Percentiles rank a stretch among this genome's conserved stretches.
These are phyloP conservation scores for Fennellomyces sp. DNA, from an alignment of 371 early-diverging fungal species.

Conservation along the genomic window DNA sequence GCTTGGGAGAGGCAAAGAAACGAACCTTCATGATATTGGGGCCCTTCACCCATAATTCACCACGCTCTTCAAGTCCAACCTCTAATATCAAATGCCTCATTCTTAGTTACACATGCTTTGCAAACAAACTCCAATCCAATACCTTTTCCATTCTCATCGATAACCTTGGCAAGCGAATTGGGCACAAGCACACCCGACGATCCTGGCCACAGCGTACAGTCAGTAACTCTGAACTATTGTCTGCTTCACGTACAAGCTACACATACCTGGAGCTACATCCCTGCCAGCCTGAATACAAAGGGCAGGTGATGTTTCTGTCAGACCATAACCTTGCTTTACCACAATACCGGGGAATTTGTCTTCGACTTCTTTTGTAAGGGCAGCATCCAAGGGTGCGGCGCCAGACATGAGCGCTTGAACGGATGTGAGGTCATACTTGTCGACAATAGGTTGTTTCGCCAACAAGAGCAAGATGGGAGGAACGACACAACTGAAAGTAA, in stretches of 20 bases:
- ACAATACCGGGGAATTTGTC: constrained; percentile 40
- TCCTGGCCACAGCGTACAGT: constrained; percentile 46
- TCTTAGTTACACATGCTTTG: background rate
- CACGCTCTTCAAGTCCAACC: constrained; percentile 55
- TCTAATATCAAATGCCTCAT: constrained; percentile 41
- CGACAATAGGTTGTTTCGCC: constrained; percentile 66
- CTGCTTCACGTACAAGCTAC: background rate
- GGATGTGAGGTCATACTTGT: constrained; percentile 66
- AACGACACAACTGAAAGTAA: constrained; percentile 68
- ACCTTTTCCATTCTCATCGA: constrained; percentile 62
- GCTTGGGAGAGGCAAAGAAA: too few relatives aligned
- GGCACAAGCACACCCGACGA: constrained; percentile 70
- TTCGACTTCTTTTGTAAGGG: constrained; percentile 47
- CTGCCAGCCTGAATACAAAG: constrained; percentile 11
- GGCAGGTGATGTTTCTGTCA: constrained; percentile 62
- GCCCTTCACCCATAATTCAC: constrained; percentile 80
- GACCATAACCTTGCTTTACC: constrained; percentile 58
- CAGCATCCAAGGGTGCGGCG: constrained; percentile 28
- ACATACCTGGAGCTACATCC: constrained; percentile 15
- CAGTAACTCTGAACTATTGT: background rate
- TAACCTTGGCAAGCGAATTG: constrained; percentile 65
- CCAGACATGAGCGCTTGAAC: constrained; percentile 63
- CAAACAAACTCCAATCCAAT: background rate
- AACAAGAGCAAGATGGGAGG: constrained; percentile 78
- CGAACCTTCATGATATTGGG: constrained; percentile 74